These are phyloP conservation scores for Ophiostoma himal-ulmi DNA, from an alignment of 2,329 filamentous ascomycete genomes.

Conservation along the genomic window DNA sequence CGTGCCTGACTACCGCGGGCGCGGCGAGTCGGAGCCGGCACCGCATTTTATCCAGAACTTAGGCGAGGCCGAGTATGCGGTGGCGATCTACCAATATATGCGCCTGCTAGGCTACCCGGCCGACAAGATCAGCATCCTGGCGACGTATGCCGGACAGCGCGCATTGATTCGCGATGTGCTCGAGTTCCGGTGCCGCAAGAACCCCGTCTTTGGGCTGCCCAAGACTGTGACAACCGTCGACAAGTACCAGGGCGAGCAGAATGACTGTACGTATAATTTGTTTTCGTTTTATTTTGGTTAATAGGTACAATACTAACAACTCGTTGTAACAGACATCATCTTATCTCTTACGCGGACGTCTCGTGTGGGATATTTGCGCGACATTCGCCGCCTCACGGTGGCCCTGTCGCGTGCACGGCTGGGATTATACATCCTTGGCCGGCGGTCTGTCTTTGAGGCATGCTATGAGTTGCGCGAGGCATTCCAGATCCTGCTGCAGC, in stretches of 20 bases:
- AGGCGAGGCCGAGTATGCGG: conserved; percentile 93
- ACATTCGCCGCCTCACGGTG: conserved; percentile 88
- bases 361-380: conserved; percentile 84
- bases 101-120: conserved; percentile 87
- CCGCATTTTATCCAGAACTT: conserved; percentile 96
- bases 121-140: conserved; percentile 75
- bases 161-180: conserved; percentile 86
- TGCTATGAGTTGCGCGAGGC: conserved; percentile 83
- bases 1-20: conserved; percentile 85
- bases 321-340: conserved; percentile 57
- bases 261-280: conserved; percentile 49
- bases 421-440: conserved; percentile 86
- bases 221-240: conserved; percentile 91
- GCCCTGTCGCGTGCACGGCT: conserved; percentile 87
- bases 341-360: conserved; percentile 86
- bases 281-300: conserved; percentile 3
- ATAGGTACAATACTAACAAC: conserved; percentile 31
- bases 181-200: conserved; percentile 72
- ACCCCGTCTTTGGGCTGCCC: conserved; percentile 80
- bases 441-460: conserved; percentile 79
- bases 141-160: conserved; percentile 88
- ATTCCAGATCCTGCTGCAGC: conserved; percentile 69
- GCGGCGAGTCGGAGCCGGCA: conserved; percentile 80
- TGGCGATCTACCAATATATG: conserved; percentile 97
- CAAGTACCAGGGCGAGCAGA: conserved; percentile 98